phyloP scores from a whole-genome alignment of 805 yeast species.

The Spathaspora arborariae region DNA sequence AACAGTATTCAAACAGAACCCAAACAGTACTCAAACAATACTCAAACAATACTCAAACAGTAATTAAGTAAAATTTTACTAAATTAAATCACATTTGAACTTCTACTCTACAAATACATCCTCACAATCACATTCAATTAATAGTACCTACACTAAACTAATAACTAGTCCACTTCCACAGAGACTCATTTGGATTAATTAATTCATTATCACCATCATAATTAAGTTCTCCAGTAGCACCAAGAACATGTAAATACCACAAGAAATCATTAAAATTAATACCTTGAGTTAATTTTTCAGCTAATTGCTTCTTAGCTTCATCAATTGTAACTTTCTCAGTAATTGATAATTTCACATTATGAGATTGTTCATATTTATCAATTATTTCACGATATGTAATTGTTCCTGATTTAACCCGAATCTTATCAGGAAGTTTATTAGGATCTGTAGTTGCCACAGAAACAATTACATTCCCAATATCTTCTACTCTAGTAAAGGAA shows the following conservation, averaged over 20 bases:
- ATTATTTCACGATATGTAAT: constrained; percentile 37
- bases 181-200: constrained; percentile 32
- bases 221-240: neutral
- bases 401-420: constrained; percentile 42
- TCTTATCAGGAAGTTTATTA: constrained; percentile 37
- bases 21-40: no score
- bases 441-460: constrained; percentile 33
- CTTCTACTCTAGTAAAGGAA: constrained; percentile 33
- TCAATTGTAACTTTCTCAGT: constrained; percentile 18
- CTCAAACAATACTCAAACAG: no score
- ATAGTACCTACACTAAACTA: constrained; percentile 10
- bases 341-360: constrained; percentile 15
- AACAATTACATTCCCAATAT: constrained; percentile 44
- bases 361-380: constrained; percentile 36
- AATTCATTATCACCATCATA: constrained; percentile 24
- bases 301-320: constrained; percentile 14
- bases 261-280: constrained; percentile 31
- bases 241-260: constrained; percentile 26
- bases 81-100: no score
- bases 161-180: constrained; percentile 35
- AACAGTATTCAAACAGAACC: no score
- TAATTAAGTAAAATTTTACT: no score
- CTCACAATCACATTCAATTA: no score
- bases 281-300: constrained; percentile 17
- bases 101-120: no score